Evolutionary conservation across 805 yeast species (phyloP).

Genomic region (Lachancea fermentati): DNA sequence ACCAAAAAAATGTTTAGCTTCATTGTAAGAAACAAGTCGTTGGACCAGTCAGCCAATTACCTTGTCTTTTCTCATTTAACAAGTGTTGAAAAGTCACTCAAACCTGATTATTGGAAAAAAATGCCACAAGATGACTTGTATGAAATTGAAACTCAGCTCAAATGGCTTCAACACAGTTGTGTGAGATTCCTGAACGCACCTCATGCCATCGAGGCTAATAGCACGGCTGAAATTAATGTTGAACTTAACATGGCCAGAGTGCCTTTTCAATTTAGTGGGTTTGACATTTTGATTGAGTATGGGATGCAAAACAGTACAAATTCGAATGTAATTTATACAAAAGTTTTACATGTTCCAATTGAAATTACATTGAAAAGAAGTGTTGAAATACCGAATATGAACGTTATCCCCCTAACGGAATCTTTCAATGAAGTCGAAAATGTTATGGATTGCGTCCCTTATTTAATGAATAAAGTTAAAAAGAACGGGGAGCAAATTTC

Average conservation of each 20-base stretch:
- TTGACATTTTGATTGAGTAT: conserved; percentile 25
- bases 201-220: conserved; percentile 19
- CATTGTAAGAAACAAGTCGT: conserved; percentile 25
- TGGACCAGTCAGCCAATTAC: conserved; percentile 23
- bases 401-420: conserved; percentile 54
- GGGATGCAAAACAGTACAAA: conserved; percentile 18
- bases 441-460: conserved; percentile 27
- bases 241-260: conserved; percentile 22
- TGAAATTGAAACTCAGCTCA: conserved; percentile 22
- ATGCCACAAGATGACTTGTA: conserved; percentile 25
- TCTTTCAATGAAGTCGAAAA: conserved; percentile 19
- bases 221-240: conserved; percentile 18
- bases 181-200: conserved; percentile 19
- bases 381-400: conserved; percentile 64
- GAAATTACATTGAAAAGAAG: conserved; percentile 44
- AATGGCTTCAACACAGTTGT: conserved; percentile 20
- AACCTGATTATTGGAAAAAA: conserved; percentile 28
- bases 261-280: conserved; percentile 19
- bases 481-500: conserved; percentile 29
- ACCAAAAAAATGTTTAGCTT: conserved; percentile 19
- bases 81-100: conserved; percentile 21
- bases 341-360: conserved; percentile 21
- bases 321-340: conserved; percentile 16
- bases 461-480: conserved; percentile 16
- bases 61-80: conserved; percentile 20